Evolutionary conservation across 495 filamentous ascomycete genomes (phyloP).

Genomic region (Baudoinia panamericana): DNA sequence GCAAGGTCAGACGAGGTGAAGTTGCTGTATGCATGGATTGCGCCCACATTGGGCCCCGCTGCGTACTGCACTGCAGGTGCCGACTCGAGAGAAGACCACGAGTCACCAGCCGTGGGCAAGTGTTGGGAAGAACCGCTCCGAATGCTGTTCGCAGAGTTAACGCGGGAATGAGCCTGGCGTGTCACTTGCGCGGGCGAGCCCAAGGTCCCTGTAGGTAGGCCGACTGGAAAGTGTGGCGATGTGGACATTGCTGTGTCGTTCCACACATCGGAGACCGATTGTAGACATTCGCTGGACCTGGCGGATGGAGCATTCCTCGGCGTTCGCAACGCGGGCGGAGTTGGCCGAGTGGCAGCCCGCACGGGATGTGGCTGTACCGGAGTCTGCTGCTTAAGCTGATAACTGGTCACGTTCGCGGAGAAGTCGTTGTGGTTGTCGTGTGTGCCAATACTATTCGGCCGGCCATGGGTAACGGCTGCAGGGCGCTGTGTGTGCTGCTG

Average conservation of each 20-base stretch:
- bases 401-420: slow-evolving; percentile 1
- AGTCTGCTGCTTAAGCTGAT: slow-evolving; percentile 4
- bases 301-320: neutral
- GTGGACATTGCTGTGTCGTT: slow-evolving; percentile 2
- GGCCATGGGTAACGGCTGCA: slow-evolving; percentile 13
- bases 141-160: slow-evolving; percentile 15
- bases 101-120: slow-evolving; percentile 2
- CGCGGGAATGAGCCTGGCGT: slow-evolving; percentile 12
- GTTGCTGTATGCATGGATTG: slow-evolving; percentile 3
- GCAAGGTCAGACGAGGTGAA: slow-evolving; percentile 4
- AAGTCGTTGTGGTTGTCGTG: neutral
- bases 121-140: slow-evolving; percentile 14
- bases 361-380: neutral
- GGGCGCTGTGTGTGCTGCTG: slow-evolving; percentile 22
- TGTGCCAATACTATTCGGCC: neutral
- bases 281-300: slow-evolving; percentile 3
- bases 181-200: slow-evolving; percentile 4
- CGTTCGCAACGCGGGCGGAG: slow-evolving; percentile 5
- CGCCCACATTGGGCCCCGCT: neutral
- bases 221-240: slow-evolving; percentile 11
- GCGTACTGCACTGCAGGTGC: neutral
- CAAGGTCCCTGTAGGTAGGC: slow-evolving; percentile 13
- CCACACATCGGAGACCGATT: slow-evolving; percentile 13
- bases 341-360: too few relatives aligned
- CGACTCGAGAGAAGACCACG: slow-evolving; percentile 6